Percentiles rank a stretch among this genome's conserved stretches.
phyloP scores from a whole-genome alignment of 441 rosid genomes.

The Bruguiera hainesii region DNA sequence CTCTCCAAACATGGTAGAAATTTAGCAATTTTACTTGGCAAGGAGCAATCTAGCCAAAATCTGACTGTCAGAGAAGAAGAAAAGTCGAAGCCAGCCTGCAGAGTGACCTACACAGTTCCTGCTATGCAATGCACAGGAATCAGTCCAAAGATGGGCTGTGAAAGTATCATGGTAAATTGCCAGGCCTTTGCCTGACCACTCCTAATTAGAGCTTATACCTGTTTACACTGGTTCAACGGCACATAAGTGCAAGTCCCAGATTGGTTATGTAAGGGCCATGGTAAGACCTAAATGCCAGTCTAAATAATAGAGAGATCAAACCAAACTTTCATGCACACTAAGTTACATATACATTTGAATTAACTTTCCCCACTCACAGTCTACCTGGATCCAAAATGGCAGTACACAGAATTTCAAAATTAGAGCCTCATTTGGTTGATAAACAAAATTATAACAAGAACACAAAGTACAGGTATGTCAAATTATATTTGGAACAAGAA shows the following conservation, averaged over 20 bases:
- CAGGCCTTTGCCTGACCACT: neutral
- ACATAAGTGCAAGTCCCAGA: neutral
- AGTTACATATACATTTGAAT: neutral
- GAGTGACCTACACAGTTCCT: conserved; percentile 24
- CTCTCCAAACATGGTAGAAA: neutral
- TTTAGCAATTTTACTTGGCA: neutral
- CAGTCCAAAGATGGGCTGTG: conserved; percentile 9
- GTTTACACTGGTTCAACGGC: neutral
- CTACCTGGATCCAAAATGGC: too few species aligned
- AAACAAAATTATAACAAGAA: neutral
- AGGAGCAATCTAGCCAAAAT: conserved; percentile 59
- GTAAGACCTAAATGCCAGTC: neutral
- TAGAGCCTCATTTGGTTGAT: too few species aligned
- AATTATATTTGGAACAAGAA: neutral
- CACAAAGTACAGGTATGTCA: neutral
- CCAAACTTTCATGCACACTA: neutral
- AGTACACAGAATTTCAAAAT: neutral
- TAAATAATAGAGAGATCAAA: neutral
- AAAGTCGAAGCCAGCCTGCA: conserved; percentile 90
- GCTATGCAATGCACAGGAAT: conserved; percentile 17
- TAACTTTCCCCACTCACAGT: neutral
- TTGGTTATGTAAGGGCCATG: neutral
- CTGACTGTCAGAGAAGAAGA: conserved; percentile 67
- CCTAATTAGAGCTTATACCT: neutral
- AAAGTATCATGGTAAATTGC: neutral